Percentiles rank a stretch among this genome's conserved stretches.
phyloP scores from a whole-genome alignment of 78 protist genomes.

The Dictyostelium firmibasis region DNA sequence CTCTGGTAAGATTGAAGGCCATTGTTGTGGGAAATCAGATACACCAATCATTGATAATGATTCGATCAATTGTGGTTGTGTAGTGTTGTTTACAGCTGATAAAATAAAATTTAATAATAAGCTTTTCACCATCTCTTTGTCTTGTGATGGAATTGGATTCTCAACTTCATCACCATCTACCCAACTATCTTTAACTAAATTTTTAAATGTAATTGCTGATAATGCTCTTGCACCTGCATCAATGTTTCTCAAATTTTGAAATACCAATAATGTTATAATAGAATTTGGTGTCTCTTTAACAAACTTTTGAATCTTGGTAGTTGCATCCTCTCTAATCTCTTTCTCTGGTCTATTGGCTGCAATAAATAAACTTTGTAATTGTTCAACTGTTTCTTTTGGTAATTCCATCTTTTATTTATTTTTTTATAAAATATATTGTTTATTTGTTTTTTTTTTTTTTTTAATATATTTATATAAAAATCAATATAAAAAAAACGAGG shows the following conservation, averaged over 20 bases:
- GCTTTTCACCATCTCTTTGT: slow-evolving; percentile 27
- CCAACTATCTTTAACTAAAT: slow-evolving; percentile 58
- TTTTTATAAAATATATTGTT: too few relatives aligned
- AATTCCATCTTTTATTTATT: neutral
- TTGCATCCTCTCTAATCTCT: slow-evolving; percentile 8
- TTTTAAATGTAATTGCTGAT: slow-evolving; percentile 56
- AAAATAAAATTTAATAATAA: slow-evolving; percentile 29
- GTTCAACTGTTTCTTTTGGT: neutral
- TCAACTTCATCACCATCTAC: slow-evolving; percentile 6
- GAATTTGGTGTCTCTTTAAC: neutral
- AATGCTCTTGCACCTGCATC: neutral
- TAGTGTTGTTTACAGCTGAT: neutral
- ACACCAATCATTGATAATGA: slow-evolving; percentile 51
- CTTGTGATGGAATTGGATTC: slow-evolving; percentile 1
- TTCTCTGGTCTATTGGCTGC: neutral
- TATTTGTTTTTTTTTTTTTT: neutral
- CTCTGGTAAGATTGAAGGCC: slow-evolving; percentile 71
- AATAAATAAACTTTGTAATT: neutral
- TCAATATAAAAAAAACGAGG: neutral
- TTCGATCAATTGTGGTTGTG: slow-evolving; percentile 44
- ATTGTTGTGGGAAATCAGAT: slow-evolving; percentile 80
- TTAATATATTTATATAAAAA: neutral
- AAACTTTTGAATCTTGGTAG: neutral
- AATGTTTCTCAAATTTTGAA: neutral
- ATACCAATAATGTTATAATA: neutral